phyloP scores from a whole-genome alignment of 2,329 filamentous ascomycete species.

The Podosphaera fusca region DNA sequence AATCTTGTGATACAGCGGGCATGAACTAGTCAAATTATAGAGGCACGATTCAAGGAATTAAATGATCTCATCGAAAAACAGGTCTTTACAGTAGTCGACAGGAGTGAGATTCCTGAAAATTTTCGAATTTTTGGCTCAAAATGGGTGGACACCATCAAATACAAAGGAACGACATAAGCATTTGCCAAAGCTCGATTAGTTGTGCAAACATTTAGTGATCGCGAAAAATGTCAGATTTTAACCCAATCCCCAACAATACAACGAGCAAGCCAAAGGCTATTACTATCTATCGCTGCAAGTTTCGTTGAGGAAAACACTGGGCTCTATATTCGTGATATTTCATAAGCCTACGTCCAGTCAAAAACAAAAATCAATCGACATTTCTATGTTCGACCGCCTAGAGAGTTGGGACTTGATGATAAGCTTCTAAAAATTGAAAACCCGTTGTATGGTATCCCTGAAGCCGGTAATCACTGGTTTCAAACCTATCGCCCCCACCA shows the following conservation, averaged over 20 bases:
- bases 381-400: too few species aligned
- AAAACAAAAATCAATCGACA: too few species aligned
- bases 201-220: neutral
- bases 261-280: neutral
- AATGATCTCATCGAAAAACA: neutral
- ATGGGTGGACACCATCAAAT: neutral
- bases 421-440: too few species aligned
- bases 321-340: too few species aligned
- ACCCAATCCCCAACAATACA: neutral
- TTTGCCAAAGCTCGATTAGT: neutral
- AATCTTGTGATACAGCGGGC: too few species aligned
- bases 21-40: too few species aligned
- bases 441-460: too few species aligned
- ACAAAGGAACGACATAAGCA: neutral
- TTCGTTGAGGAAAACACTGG: too few species aligned
- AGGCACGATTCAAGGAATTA: neutral
- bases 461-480: too few species aligned
- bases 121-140: neutral
- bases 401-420: too few species aligned
- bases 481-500: too few species aligned
- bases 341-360: too few species aligned
- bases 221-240: neutral
- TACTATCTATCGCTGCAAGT: neutral
- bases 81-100: neutral
- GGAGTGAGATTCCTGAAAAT: neutral